Base-by-base conservation (phyloP, 2,329 filamentous ascomycete genomes). In the Neofusicoccum sp. region DNA sequence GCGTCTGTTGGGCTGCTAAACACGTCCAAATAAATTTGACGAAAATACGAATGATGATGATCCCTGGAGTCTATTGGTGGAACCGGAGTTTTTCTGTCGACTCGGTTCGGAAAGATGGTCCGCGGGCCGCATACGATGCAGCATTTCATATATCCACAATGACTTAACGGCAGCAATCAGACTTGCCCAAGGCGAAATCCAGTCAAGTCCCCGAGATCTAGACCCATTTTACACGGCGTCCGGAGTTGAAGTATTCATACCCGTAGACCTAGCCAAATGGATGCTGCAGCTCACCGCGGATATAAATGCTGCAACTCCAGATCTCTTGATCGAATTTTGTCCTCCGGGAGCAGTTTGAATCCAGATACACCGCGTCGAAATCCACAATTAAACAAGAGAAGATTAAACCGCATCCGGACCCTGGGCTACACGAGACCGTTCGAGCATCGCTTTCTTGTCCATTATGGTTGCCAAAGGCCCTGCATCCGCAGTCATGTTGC, bases 1-100 rank as follows among this genome's bases (percentile, higher is more conserved):
- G 75, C 75, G 4, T 71, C 68, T 30, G 73, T 71, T 6, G 75
- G 75, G 1, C 53, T 77, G 54, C 47, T 77, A 16, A 67, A 51
- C 31, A 6, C 24, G 24, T 34, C 57, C 8, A 56, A 31, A 28
- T 56, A 41, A 56, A 16, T 3, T 3, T n/a, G 2, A 41, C n/a
- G n/a, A 41, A 31, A 31, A 30, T 20, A 33, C 38, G 36, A 43
- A 14, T 20, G n/a, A 8, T 24, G 14, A 33, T 33, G 38, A 33
- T 16, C 11, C 5, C n/a, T 38, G 36, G 49, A 16, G 51, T 43
- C 40, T 41, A 43, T 56, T 56, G 51, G 36, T 56, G 51, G 51
- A 56, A 56, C 12, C 33, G 36, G 51, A 30, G 28, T 31, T n/a
- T 12, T 56, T 38, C 33, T 14, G 38, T 40, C 36, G 12, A 40